Evolutionary conservation across 2,329 filamentous ascomycete species (phyloP), one percentile per base, ranked within the genome.

Genomic region (Talaromyces atroroseus): DNA sequence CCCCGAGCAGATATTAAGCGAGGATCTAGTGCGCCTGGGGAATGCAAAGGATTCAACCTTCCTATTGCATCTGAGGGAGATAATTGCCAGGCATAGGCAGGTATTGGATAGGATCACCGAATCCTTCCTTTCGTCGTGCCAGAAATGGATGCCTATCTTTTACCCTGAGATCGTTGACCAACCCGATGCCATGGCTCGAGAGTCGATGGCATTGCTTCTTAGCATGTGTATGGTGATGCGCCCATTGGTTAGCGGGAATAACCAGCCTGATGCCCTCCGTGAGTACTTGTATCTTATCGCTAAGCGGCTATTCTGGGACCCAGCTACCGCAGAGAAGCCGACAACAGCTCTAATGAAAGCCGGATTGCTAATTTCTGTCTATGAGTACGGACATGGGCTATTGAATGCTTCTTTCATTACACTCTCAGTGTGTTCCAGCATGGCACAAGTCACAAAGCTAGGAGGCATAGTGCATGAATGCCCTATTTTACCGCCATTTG

Each of bases 281-380:
- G 29, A 47, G 21, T 40, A 42, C 3, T 38, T 56, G 49, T 56
- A 56, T 21, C 5, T 8, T 16, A 42, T 32, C 12, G 34, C 47
- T 12, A 56, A 56, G n/a, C 49, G 49, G 16, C 32, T 56, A 3
- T 56, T 56, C n/a, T 56, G 54, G 54, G 54, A 56, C 20, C 49
- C 49, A 18, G 42, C 16, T 10, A 40, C 54, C 12, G 46, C 52
- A 6, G 20, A 51, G 3, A 24, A 52, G 18, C 47, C 54, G 5
- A 32, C 49, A 12, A 21, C 36, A 7, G 46, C 29, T n/a, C n/a
- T 48, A 24, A 52, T 56, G 11, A 51, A 56, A 52, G 47, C 49
- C 5, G 54, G 54, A 29, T n/a, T 56, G 3, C 20, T 56, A 0
- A 48, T 56, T 52, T 56, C 54, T 24, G 49, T 56, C 11, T 56